Evolutionary conservation across 305 asterid genomes (phyloP).

Genomic region (Petunia hybrid): DNA sequence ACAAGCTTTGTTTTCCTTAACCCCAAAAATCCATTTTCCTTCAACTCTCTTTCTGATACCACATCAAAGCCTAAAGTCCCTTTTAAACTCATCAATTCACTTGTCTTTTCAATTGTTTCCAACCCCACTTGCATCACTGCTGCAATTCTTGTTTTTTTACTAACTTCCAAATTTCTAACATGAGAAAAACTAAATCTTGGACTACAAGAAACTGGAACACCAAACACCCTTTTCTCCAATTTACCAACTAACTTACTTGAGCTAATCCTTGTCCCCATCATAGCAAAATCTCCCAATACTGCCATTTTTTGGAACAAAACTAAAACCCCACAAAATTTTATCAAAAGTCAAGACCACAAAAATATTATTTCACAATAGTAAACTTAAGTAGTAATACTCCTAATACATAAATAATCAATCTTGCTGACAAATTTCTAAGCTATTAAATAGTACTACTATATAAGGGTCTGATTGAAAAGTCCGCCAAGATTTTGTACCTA

Average conservation of each 20-base stretch:
- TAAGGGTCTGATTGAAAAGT: slow-evolving; percentile 43
- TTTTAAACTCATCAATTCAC: slow-evolving; percentile 38
- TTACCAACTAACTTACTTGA: slow-evolving; percentile 42
- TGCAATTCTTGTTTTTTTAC: slow-evolving; percentile 31
- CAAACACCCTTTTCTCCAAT: slow-evolving; percentile 47
- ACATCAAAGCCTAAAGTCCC: slow-evolving; percentile 65
- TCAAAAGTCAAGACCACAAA: not conserved
- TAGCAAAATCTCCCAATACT: slow-evolving; percentile 53
- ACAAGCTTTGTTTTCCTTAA: slow-evolving; percentile 88
- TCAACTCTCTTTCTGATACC: slow-evolving; percentile 71
- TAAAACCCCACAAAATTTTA: not conserved
- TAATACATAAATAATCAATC: not conserved
- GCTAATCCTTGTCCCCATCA: slow-evolving; percentile 43
- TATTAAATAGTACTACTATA: not conserved
- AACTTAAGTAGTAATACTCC: too few species aligned
- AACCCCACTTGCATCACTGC: slow-evolving; percentile 64
- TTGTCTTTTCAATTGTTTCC: slow-evolving; percentile 41
- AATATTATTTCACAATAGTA: not conserved
- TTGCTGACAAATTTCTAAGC: not conserved
- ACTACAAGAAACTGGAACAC: slow-evolving; percentile 42
- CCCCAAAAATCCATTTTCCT: slow-evolving; percentile 80
- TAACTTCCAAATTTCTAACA: slow-evolving; percentile 39
- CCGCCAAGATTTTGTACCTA: slow-evolving; percentile 47
- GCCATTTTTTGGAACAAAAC: slow-evolving; percentile 49
- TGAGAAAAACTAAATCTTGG: slow-evolving; percentile 36